A percentile compares a stretch with the other conserved stretches of the same genome.
These are phyloP conservation scores for Bocquillonia castaneifolia DNA, from an alignment of 441 rosid species.

Conservation along the genomic window DNA sequence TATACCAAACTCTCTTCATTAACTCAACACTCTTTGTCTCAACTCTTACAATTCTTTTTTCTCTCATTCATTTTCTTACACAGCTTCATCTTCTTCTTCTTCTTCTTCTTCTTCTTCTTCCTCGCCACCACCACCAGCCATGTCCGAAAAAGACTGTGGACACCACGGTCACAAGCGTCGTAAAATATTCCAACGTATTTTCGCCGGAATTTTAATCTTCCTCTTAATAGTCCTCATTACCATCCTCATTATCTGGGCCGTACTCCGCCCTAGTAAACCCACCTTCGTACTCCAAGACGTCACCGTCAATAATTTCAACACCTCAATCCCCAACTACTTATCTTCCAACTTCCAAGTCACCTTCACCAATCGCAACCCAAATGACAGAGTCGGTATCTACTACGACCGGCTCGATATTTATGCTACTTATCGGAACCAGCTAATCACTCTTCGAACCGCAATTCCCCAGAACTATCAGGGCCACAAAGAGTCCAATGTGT, in stretches of 20 bases:
- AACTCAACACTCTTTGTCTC: no score
- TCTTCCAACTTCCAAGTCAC: slow-evolving; percentile 79
- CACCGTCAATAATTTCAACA: slow-evolving; percentile 77
- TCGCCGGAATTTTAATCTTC: slow-evolving; percentile 43
- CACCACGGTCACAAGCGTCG: slow-evolving; percentile 39
- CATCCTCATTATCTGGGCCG: slow-evolving; percentile 66
- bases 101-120: no score
- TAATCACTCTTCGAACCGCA: slow-evolving; percentile 57
- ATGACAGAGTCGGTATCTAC: slow-evolving; percentile 69
- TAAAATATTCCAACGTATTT: slow-evolving; percentile 27
- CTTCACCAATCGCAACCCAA: slow-evolving; percentile 69
- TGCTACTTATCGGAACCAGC: slow-evolving; percentile 72
- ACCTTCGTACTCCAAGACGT: slow-evolving; percentile 81
- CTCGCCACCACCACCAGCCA: no score
- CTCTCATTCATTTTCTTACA: no score
- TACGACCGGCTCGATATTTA: slow-evolving; percentile 72
- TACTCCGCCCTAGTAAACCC: slow-evolving; percentile 75
- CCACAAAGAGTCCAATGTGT: slow-evolving; percentile 58
- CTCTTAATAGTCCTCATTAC: slow-evolving; percentile 41
- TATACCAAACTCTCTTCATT: no score
- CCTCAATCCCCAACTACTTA: slow-evolving; percentile 56
- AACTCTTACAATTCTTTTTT: no score
- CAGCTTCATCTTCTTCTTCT: no score
- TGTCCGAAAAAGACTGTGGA: slow-evolving; percentile 52
- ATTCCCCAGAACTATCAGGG: slow-evolving; percentile 70